Evolutionary conservation across 306 rosid genomes (phyloP).

Genomic region (Dalbergia cochinchinensis): DNA sequence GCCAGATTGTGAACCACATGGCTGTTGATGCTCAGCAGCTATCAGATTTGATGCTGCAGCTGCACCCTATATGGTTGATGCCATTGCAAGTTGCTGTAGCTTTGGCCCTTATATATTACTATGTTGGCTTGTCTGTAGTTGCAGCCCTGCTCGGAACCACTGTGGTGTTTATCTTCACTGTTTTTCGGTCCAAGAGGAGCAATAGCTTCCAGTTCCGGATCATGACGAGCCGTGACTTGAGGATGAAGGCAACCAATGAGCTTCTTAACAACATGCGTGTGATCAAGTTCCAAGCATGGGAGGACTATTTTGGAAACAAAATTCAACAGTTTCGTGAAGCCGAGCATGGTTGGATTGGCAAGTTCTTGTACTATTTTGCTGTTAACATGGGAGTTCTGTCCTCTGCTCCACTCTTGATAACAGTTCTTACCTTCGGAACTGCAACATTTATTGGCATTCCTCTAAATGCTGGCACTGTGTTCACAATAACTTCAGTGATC

Average conservation of each 20-base stretch:
- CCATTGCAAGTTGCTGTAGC: constrained; percentile 76
- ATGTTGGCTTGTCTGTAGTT: constrained; percentile 60
- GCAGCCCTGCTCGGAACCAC: constrained; percentile 61
- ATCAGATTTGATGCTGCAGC: constrained; percentile 78
- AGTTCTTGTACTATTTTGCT: constrained; percentile 76
- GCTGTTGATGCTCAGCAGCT: constrained; percentile 92
- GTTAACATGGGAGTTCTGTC: constrained; percentile 58
- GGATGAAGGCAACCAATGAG: constrained; percentile 91
- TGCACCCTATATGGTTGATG: constrained; percentile 82
- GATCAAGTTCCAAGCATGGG: constrained; percentile 95
- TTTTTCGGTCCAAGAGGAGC: constrained; percentile 55
- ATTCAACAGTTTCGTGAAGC: constrained; percentile 62
- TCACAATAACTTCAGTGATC: constrained; percentile 77
- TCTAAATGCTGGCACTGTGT: constrained; percentile 71
- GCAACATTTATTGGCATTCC: constrained; percentile 65
- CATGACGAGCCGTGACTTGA: constrained; percentile 78
- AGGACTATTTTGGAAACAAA: constrained; percentile 72
- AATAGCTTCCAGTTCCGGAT: constrained; percentile 65
- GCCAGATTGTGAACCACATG: constrained; percentile 91
- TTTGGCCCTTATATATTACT: constrained; percentile 63
- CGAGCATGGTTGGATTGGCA: constrained; percentile 77
- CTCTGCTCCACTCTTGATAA: constrained; percentile 60
- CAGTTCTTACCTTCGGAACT: constrained; percentile 73
- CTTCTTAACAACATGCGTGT: constrained; percentile 84
- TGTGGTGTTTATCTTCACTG: constrained; percentile 53